phyloP scores from a whole-genome alignment of 495 filamentous ascomycete species.

The Penicillium macrosclerotiorum region DNA sequence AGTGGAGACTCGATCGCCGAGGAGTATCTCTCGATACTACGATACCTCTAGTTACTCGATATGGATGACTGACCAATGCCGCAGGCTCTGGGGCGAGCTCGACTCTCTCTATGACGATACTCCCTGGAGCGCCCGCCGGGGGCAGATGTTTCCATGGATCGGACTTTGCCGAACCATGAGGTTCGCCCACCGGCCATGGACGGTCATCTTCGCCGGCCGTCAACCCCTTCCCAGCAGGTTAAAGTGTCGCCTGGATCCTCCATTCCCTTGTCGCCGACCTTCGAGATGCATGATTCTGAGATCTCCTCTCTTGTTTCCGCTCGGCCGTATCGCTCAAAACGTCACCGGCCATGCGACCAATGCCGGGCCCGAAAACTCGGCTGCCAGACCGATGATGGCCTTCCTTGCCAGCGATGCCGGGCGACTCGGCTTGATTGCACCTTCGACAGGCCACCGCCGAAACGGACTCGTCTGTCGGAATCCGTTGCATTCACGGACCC shows the following conservation, averaged over 20 bases:
- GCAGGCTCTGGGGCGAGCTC: no score
- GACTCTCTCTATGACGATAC: no score
- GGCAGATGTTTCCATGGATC: no score
- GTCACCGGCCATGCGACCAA: conserved; percentile 37
- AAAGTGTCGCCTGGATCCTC: background rate
- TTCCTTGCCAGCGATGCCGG: conserved; percentile 31
- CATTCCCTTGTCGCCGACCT: conserved; percentile 11
- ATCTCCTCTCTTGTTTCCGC: conserved; percentile 17
- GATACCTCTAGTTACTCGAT: no score
- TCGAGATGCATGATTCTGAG: background rate
- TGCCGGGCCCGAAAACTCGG: conserved; percentile 36
- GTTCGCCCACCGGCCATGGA: no score
- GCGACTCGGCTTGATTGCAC: conserved; percentile 27
- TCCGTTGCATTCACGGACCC: conserved; percentile 4
- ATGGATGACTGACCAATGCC: no score
- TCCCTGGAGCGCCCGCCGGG: no score
- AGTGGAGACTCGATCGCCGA: background rate
- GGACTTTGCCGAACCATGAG: no score
- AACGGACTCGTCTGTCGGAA: conserved; percentile 17
- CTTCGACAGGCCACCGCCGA: conserved; percentile 30
- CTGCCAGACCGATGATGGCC: conserved; percentile 29
- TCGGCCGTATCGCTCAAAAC: conserved; percentile 40
- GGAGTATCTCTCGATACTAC: no score
- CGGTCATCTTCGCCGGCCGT: no score
- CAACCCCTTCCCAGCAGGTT: no score